A percentile compares a stretch with the other conserved stretches of the same genome.
These are phyloP conservation scores for Emericellopsis terricola DNA, from an alignment of 495 filamentous ascomycete species.

Conservation along the genomic window DNA sequence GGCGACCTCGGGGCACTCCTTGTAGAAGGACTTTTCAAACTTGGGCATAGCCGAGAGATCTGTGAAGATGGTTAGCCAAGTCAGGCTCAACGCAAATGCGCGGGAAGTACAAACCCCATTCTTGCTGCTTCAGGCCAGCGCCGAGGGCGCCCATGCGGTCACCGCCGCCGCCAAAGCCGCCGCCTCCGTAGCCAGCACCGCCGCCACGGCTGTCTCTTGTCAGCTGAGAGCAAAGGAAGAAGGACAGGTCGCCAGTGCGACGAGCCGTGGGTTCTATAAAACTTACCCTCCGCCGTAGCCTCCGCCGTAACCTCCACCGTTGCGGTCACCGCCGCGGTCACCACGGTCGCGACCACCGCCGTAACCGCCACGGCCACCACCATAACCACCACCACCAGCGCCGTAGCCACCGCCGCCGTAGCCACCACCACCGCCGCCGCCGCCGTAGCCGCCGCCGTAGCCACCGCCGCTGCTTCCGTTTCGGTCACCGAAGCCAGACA, in stretches of 20 bases:
- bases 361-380: constrained; percentile 12
- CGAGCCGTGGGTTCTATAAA: too few relatives aligned
- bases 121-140: constrained; percentile 63
- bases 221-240: too few relatives aligned
- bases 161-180: constrained; percentile 44
- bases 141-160: constrained; percentile 92
- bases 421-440: constrained; percentile 12
- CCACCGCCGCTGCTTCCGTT: constrained; percentile 31
- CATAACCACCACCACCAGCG: constrained; percentile 9
- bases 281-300: too few relatives aligned
- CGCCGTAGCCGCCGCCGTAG: constrained; percentile 12
- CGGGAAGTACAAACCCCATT: constrained; percentile 41
- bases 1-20: constrained; percentile 68
- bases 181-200: constrained; percentile 33
- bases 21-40: constrained; percentile 99
- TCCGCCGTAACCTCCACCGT: constrained; percentile 30
- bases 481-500: constrained; percentile 66
- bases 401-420: constrained; percentile 5
- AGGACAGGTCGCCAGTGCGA: too few relatives aligned
- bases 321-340: constrained; percentile 11
- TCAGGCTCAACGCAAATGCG: too few relatives aligned
- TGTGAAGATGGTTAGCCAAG: constrained; percentile 11
- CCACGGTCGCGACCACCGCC: constrained; percentile 3
- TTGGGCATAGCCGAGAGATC: constrained; percentile 70
- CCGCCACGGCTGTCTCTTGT: too few relatives aligned